Evolutionary conservation across 257 asterid genomes (phyloP).

Genomic region (Solanum piurae): DNA sequence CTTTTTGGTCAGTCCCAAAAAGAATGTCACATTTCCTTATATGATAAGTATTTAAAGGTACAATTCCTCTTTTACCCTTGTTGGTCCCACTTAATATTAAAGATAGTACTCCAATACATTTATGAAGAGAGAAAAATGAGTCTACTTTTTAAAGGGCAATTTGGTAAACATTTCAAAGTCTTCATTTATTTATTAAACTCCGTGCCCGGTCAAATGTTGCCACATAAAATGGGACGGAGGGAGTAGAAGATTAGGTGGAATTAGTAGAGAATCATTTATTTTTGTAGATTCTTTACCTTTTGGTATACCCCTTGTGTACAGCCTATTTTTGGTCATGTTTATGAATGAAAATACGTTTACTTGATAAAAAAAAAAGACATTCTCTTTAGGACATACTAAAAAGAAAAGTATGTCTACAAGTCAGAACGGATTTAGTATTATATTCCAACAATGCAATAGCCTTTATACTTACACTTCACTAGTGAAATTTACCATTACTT

Average conservation of each 20-base stretch:
- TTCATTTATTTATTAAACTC: too few species aligned
- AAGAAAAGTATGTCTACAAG: background rate
- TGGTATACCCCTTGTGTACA: background rate
- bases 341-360: background rate
- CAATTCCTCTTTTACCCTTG: too few species aligned
- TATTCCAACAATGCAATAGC: background rate
- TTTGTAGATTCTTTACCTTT: background rate
- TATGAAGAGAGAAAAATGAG: too few species aligned
- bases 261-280: background rate
- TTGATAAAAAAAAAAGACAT: background rate
- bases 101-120: too few species aligned
- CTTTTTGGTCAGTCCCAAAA: too few species aligned
- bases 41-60: too few species aligned
- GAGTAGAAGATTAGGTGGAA: background rate
- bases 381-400: background rate
- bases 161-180: too few species aligned
- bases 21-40: too few species aligned
- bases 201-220: too few species aligned
- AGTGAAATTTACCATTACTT: background rate
- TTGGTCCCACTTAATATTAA: too few species aligned
- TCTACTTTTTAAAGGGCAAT: too few species aligned
- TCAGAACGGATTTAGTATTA: background rate
- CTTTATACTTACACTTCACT: background rate
- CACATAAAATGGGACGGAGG: too few species aligned
- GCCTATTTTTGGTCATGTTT: background rate